These are phyloP conservation scores for Trichomonas vaginalis DNA, from an alignment of 208 protist genomes.

Conservation along the genomic window DNA sequence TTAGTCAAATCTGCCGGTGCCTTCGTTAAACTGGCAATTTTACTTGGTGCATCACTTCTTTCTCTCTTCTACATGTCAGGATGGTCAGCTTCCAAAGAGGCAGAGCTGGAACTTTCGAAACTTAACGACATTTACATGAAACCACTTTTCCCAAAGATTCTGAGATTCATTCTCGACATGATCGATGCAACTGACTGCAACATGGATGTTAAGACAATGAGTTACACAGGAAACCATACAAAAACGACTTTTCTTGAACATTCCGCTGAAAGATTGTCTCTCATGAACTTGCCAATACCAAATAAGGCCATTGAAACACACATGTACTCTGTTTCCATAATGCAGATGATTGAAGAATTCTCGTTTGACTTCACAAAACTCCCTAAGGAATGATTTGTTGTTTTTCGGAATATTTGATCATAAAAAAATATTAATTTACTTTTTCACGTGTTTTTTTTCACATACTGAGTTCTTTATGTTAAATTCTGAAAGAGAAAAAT, in stretches of 20 bases:
- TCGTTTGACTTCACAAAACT: not conserved
- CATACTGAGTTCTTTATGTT: too few relatives aligned
- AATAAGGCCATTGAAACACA: not conserved
- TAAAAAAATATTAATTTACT: too few relatives aligned
- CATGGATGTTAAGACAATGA: not conserved
- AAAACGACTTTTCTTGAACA: not conserved
- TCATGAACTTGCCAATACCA: not conserved
- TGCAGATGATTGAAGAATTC: constrained; percentile 10
- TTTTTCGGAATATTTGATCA: too few relatives aligned
- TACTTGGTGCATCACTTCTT: not conserved
- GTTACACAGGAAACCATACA: not conserved
- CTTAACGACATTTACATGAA: not conserved
- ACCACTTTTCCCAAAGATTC: not conserved
- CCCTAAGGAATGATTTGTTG: too few relatives aligned
- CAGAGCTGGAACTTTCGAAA: not conserved
- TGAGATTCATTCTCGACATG: not conserved
- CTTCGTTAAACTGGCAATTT: not conserved
- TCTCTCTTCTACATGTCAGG: not conserved
- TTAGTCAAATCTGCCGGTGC: not conserved
- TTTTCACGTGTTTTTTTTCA: too few relatives aligned
- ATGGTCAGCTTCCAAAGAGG: not conserved
- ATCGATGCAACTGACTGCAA: not conserved
- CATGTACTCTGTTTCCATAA: not conserved
- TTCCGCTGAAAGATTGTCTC: not conserved
- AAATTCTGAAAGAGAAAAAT: too few relatives aligned